Conservation (phyloP, 2,329 filamentous ascomycete species). For the Pseudofabraea citricarpa region DNA sequence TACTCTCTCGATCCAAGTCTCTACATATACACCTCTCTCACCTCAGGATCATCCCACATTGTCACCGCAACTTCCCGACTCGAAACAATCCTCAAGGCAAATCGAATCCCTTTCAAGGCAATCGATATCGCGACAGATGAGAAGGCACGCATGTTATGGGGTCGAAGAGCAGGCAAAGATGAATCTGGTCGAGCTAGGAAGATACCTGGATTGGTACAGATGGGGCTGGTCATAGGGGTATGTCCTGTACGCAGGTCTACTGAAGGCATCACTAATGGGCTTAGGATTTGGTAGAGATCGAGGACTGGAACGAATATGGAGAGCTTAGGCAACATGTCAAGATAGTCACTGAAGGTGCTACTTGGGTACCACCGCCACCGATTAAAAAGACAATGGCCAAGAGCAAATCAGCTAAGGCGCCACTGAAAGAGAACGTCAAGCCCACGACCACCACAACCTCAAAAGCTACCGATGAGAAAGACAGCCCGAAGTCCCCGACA, state of each 20-base stretch:
- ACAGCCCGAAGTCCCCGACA: slow-evolving; percentile 10
- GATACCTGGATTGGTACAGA: slow-evolving; percentile 83
- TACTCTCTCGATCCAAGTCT: slow-evolving; percentile 61
- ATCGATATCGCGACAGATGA: slow-evolving; percentile 89
- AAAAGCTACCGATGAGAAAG: slow-evolving; percentile 14
- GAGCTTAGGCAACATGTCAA: slow-evolving; percentile 84
- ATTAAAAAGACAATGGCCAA: slow-evolving; percentile 14
- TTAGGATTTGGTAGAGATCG: slow-evolving; percentile 87
- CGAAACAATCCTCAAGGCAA: slow-evolving; percentile 92
- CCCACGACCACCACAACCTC: slow-evolving; percentile 19
- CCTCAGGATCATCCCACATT: slow-evolving; percentile 91
- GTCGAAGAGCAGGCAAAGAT: slow-evolving; percentile 73
- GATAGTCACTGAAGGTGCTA: slow-evolving; percentile 37
- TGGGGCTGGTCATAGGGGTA: slow-evolving; percentile 80
- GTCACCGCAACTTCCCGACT: slow-evolving; percentile 92
- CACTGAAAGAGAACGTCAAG: slow-evolving; percentile 25
- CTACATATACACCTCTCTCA: slow-evolving; percentile 95
- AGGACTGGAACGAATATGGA: slow-evolving; percentile 99
- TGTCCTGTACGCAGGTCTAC: too few relatives aligned
- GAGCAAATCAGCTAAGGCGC: slow-evolving; percentile 21
- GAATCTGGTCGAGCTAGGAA: slow-evolving; percentile 60
- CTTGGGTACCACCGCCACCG: slow-evolving; percentile 8
- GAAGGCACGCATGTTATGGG: slow-evolving; percentile 83
- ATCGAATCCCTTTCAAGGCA: slow-evolving; percentile 89
- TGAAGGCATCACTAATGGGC: too few relatives aligned